Base-by-base conservation (phyloP, 345 rosid genomes). In the Excoecaria agallocha region DNA sequence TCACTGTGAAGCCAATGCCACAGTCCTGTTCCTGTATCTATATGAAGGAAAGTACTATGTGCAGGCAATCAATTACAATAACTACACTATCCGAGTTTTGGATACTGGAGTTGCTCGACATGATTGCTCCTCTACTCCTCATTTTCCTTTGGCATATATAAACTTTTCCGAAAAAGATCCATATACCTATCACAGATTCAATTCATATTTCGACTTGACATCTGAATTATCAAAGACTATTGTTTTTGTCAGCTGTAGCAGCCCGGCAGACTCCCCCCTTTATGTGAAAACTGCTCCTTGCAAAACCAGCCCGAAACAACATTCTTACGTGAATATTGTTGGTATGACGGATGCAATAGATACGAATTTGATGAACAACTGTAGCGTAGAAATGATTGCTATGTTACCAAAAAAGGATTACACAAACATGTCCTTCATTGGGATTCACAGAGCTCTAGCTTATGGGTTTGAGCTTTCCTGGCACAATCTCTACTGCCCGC, bases 391-490 rank as follows among this genome's bases (percentile, higher is more conserved):
- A 12, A 35, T 0, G 15, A 22, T 35, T 11, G 16, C 16, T 1
- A n/a, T 38, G 37, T 24, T 37, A 2, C 60, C 73, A 55, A 5
- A 1, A 9, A 38, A 12, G 25, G 7, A 12, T 55, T 48, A 8
- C 7, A 2, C 1, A 0, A 6, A 37, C 37, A 55, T 7, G 9
- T 56, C 54, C 4, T 70, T 55, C 16, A 6, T 39, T 12, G 63
- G 41, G 38, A 19, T 56, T n/a, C 52, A 22, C 62, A 20, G 12
- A 17, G 30, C 12, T 1, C 50, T 61, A 37, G 73, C 64, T 0
- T 13, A 39, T 20, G 73, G 64, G 19, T 70, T 70, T 41, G 73
- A 70, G 64, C 73, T 70, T 56, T 39, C 19, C 22, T 70, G 79
- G 79, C 55, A 60, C 56, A 7, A 11, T 12, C 38, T 62, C n/a